Evolutionary conservation across 2,329 filamentous ascomycete genomes (phyloP), one percentile per base, ranked within the genome.

Genomic region (Penicillium sp.): DNA sequence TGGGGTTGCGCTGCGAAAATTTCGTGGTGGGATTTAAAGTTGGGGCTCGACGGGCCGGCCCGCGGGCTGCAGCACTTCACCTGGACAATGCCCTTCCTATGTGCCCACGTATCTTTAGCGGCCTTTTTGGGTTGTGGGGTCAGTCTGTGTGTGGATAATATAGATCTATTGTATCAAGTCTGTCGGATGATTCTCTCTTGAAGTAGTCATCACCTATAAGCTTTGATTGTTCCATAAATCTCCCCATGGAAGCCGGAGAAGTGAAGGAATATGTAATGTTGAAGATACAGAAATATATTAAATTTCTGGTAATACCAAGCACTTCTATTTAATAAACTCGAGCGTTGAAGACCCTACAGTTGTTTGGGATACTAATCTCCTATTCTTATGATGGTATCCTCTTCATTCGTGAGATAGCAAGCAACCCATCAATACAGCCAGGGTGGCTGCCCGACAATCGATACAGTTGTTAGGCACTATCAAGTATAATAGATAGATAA

Each of bases 31-130:
- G 15, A 59, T 58, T 63, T 65, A 68, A 60, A 65, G 57, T 62
- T 67, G 70, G 68, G 69, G 70, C 70, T 73, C 66, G 38, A 62
- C 71, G 71, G 70, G 60, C 54, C 70, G 70, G 66, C 51, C 71
- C 70, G 69, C 49, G 16, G 13, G 25, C 41, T 56, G 56, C 43
- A 47, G 55, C 29, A 48, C 46, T 34, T 13, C 11, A 39, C 8
- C n/a, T 38, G 8, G 3, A 4, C 36, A n/a, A 11, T 21, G 15
- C 6, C 10, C 15, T 34, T 21, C 8, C 9, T 33, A 31, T 31
- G 10, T 29, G 10, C 10, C 29, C 8, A 27, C 8, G 27, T 31
- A 15, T 40, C 11, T 50, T 50, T 16, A 23, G 27, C 9, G 19
- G 2, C 11, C 15, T 21, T 48, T 25, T 6, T 10, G 15, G 15